A percentile compares a stretch with the other conserved stretches of the same genome.
Conservation (phyloP, 257 asterid genomes). For the Solanum dulcamara region DNA sequence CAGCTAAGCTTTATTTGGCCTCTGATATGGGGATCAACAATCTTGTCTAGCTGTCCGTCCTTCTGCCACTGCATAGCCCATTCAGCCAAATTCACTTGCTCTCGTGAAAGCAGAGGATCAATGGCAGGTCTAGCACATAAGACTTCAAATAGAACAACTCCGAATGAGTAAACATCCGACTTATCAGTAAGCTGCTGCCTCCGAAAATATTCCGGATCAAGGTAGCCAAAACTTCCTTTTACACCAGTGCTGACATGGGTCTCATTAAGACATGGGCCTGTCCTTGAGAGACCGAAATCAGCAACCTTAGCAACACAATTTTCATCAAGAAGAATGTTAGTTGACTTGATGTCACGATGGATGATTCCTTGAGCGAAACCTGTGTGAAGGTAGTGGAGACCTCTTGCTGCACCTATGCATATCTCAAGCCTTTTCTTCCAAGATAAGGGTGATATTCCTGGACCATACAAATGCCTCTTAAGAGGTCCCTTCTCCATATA, state of each 20-base stretch:
- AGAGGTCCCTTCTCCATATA: neutral
- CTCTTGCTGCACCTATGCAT: neutral
- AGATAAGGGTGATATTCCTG: neutral
- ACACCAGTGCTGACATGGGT: neutral
- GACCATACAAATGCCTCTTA: neutral
- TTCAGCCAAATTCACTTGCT: neutral
- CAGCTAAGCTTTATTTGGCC: neutral
- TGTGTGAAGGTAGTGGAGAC: neutral
- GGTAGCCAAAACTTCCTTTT: neutral
- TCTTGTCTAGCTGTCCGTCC: neutral
- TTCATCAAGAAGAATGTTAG: conserved; percentile 29
- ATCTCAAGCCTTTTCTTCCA: neutral
- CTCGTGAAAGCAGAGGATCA: neutral
- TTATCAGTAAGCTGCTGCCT: neutral
- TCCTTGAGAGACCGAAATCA: neutral
- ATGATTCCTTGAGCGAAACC: conserved; percentile 19
- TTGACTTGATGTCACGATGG: neutral
- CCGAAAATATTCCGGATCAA: neutral
- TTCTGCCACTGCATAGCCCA: neutral
- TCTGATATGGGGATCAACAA: neutral
- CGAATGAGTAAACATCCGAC: neutral
- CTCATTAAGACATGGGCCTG: neutral
- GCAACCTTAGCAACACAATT: conserved; percentile 29
- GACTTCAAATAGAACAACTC: neutral
- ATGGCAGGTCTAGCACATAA: neutral